phyloP scores from a whole-genome alignment of 805 yeast genomes.

The Helenozyma baotianmanensis region DNA sequence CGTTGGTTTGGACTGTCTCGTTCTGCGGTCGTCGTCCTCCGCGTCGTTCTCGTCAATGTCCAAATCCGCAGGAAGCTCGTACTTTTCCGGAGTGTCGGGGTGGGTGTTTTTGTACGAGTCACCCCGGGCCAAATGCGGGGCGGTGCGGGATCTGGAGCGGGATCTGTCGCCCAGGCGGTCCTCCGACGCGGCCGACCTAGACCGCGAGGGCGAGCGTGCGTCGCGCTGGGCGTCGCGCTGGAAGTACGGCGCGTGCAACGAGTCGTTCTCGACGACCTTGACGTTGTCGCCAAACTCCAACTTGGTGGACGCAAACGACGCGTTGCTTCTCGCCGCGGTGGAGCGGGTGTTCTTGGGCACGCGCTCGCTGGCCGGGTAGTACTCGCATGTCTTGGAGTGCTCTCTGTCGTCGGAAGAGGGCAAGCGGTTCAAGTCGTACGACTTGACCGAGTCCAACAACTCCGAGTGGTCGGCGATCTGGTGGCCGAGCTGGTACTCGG shows the following conservation, averaged over 20 bases:
- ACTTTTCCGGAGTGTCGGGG: conserved; percentile 40
- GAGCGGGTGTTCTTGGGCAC: conserved; percentile 4
- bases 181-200: conserved; percentile 22
- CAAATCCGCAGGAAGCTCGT: conserved; percentile 40
- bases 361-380: conserved; percentile 5
- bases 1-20: conserved; percentile 39
- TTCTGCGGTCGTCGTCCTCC: conserved; percentile 34
- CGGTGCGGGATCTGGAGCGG: conserved; percentile 20
- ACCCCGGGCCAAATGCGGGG: conserved; percentile 72
- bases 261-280: conserved; percentile 12
- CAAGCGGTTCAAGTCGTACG: conserved; percentile 28
- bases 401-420: conserved; percentile 16
- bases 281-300: conserved; percentile 9
- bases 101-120: conserved; percentile 66
- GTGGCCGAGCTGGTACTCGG: conserved; percentile 40
- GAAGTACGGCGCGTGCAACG: conserved; percentile 17
- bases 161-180: conserved; percentile 14
- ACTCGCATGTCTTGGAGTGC: conserved; percentile 12
- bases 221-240: conserved; percentile 7
- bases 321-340: conserved; percentile 8
- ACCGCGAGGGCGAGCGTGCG: conserved; percentile 21
- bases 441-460: conserved; percentile 30
- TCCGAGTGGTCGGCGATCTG: conserved; percentile 35
- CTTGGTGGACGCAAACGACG: conserved; percentile 7
- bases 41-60: conserved; percentile 19